Base-by-base conservation (phyloP, 129 eudicot species). In the Sambucus nigra region DNA sequence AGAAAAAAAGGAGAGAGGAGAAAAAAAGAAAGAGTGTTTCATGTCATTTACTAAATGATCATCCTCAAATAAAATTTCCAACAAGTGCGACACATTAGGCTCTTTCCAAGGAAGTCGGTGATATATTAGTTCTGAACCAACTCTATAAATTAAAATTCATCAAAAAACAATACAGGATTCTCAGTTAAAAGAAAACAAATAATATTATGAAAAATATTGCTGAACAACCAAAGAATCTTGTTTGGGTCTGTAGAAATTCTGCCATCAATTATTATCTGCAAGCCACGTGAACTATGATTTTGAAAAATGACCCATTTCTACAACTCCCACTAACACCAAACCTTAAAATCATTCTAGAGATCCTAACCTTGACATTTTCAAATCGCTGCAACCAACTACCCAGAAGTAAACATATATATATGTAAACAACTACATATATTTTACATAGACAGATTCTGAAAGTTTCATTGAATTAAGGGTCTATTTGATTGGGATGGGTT, bases 381-480 rank as follows among this genome's bases (percentile, higher is more conserved):
- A 91, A 81, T 65, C 98, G 68, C 89, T 85, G 95, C 87, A 85
- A 72, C 98, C 98, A 91, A 69, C 98, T 91, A 77, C 55, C 69
- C n/a, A n/a, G n/a, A n/a, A n/a, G n/a, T n/a, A n/a, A n/a, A n/a
- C n/a, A n/a, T n/a, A n/a, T n/a, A n/a, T n/a, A n/a, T n/a, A n/a
- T n/a, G n/a, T n/a, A n/a, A n/a, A n/a, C n/a, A n/a, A n/a, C n/a
- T n/a, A n/a, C n/a, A n/a, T n/a, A n/a, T n/a, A n/a, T n/a, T n/a
- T n/a, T n/a, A n/a, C n/a, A n/a, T n/a, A n/a, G n/a, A n/a, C n/a
- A n/a, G n/a, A n/a, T n/a, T n/a, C n/a, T n/a, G n/a, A n/a, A n/a
- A n/a, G n/a, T n/a, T n/a, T n/a, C n/a, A n/a, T n/a, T n/a, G n/a
- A n/a, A n/a, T n/a, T n/a, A n/a, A n/a, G n/a, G n/a, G n/a, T n/a